Conservation (phyloP, 1,284 basidiomycete species). For the Termitomyces sp. region DNA sequence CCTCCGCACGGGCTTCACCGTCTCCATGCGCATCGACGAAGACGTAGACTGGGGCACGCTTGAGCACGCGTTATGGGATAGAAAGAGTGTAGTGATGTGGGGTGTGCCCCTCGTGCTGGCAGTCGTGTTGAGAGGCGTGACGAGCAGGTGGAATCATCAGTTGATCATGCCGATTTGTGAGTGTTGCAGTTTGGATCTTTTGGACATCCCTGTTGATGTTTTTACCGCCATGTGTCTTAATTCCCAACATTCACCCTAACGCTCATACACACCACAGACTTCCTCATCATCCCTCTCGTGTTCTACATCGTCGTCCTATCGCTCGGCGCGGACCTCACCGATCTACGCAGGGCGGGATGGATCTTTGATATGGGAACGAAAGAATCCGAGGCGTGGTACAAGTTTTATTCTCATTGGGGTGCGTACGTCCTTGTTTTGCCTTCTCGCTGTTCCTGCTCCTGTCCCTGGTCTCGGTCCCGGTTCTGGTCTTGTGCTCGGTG, state of each 20-base stretch:
- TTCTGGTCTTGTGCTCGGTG: too few relatives aligned
- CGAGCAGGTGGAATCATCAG: slow-evolving; percentile 79
- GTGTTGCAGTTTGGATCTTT: too few relatives aligned
- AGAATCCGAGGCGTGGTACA: slow-evolving; percentile 9
- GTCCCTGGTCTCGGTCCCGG: too few relatives aligned
- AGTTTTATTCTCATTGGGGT: slow-evolving; percentile 8
- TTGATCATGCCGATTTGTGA: slow-evolving; percentile 87
- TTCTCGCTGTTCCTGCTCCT: too few relatives aligned
- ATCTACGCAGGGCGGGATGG: slow-evolving; percentile 9
- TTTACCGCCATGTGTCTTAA: too few relatives aligned
- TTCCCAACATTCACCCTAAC: too few relatives aligned
- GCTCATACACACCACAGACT: background rate
- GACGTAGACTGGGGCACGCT: slow-evolving; percentile 70
- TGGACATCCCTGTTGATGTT: too few relatives aligned
- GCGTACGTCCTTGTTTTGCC: background rate
- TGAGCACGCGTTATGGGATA: slow-evolving; percentile 54
- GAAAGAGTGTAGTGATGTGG: slow-evolving; percentile 70
- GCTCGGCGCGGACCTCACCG: background rate
- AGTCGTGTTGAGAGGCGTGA: slow-evolving; percentile 76
- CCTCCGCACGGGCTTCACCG: slow-evolving; percentile 82
- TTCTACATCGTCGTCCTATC: slow-evolving; percentile 10
- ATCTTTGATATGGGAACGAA: slow-evolving; percentile 10
- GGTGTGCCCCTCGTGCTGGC: slow-evolving; percentile 75
- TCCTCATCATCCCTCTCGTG: slow-evolving; percentile 3
- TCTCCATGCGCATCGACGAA: slow-evolving; percentile 80